Percentiles rank a stretch among this genome's conserved stretches.
These are phyloP conservation scores for Elymus sibiricus DNA, from an alignment of 176 grass and related monocot species.

Conservation along the genomic window DNA sequence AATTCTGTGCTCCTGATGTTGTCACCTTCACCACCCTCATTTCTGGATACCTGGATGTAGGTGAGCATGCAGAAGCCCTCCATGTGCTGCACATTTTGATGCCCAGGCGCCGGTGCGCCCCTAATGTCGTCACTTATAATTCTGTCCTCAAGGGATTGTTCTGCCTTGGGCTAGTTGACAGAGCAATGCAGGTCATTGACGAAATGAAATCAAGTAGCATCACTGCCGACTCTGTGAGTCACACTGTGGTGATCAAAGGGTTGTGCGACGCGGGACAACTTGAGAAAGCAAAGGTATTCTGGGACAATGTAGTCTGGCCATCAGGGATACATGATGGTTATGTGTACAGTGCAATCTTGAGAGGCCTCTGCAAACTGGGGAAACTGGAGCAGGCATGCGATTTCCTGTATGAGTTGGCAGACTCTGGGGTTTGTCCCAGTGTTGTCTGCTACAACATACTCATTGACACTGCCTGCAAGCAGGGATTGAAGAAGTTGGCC, in stretches of 20 bases:
- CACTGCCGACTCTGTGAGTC: slow-evolving; percentile 40
- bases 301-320: slow-evolving; percentile 77
- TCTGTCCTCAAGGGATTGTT: slow-evolving; percentile 56
- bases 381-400: slow-evolving; percentile 84
- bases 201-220: slow-evolving; percentile 54
- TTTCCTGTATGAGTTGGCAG: slow-evolving; percentile 79
- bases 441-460: slow-evolving; percentile 85
- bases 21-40: slow-evolving; percentile 86
- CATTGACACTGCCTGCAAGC: slow-evolving; percentile 59
- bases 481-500: slow-evolving; percentile 56
- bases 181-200: slow-evolving; percentile 55
- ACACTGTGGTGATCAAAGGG: slow-evolving; percentile 57
- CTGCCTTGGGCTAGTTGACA: slow-evolving; percentile 40
- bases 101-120: slow-evolving; percentile 42
- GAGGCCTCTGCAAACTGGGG: slow-evolving; percentile 53
- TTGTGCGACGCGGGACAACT: slow-evolving; percentile 43
- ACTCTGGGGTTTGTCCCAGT: slow-evolving; percentile 48
- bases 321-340: slow-evolving; percentile 78
- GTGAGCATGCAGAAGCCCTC: slow-evolving; percentile 57
- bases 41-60: slow-evolving; percentile 51
- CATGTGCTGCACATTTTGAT: slow-evolving; percentile 50
- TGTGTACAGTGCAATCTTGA: slow-evolving; percentile 65
- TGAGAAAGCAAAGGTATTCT: slow-evolving; percentile 64
- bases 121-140: slow-evolving; percentile 73
- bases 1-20: slow-evolving; percentile 66